Evolutionary conservation across 805 yeast species (phyloP).

Genomic region (Candida boidinii): DNA sequence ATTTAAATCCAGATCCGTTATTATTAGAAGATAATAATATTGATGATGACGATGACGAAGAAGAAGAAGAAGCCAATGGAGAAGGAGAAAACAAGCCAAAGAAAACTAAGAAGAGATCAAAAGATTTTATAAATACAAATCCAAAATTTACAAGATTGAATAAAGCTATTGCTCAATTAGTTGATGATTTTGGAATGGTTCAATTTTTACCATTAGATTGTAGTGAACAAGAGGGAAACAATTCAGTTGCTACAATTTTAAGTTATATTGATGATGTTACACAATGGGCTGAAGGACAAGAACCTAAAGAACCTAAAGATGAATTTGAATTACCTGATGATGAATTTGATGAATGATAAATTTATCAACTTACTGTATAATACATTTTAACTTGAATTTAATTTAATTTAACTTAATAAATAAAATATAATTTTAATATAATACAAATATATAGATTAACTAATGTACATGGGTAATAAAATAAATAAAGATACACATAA

Average conservation of each 20-base stretch:
- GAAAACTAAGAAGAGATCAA: too few relatives aligned
- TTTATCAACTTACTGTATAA: too few relatives aligned
- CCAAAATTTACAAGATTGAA: constrained; percentile 65
- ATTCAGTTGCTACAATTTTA: constrained; percentile 72
- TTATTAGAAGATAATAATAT: constrained; percentile 46
- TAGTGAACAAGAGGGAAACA: constrained; percentile 47
- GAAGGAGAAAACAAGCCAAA: too few relatives aligned
- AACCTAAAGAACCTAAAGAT: constrained; percentile 92
- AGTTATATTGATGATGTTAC: constrained; percentile 95
- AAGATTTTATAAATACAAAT: constrained; percentile 23
- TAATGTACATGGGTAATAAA: too few relatives aligned
- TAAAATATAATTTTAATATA: too few relatives aligned
- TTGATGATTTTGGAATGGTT: constrained; percentile 98
- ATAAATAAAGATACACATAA: too few relatives aligned
- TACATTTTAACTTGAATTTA: too few relatives aligned
- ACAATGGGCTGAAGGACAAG: constrained; percentile 95
- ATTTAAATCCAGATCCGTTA: constrained; percentile 86
- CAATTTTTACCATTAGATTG: constrained; percentile 87
- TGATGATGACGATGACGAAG: constrained; percentile 23
- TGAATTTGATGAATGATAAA: constrained; percentile 16
- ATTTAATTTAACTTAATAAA: too few relatives aligned
- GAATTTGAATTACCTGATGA: constrained; percentile 58
- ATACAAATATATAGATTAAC: too few relatives aligned
- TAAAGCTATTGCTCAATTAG: constrained; percentile 76
- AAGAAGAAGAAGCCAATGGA: constrained; percentile 23